Conservation (phyloP, 176 grass and related monocot genomes). For the Poa annua region DNA sequence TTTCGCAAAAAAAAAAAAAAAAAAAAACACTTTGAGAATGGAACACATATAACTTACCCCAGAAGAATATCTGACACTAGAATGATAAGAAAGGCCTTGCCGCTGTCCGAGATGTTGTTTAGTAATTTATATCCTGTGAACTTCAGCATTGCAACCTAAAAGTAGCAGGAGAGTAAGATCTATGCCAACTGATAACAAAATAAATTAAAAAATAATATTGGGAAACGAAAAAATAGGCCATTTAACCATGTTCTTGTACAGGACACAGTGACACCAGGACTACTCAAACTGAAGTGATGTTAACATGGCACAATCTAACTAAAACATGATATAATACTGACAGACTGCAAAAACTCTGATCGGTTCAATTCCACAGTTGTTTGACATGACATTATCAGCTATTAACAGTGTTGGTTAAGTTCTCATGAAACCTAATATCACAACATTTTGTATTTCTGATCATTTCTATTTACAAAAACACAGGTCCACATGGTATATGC, state of each 20-base stretch:
- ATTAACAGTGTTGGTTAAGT: not conserved
- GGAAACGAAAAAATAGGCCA: conserved; percentile 7
- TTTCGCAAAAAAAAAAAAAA: too few species aligned
- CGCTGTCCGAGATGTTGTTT: conserved; percentile 81
- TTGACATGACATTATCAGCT: conserved; percentile 7
- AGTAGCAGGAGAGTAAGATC: conserved; percentile 29
- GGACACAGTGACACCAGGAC: not conserved
- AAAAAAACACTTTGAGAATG: too few species aligned
- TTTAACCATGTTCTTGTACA: not conserved
- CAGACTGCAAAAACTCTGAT: not conserved
- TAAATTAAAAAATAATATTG: not conserved
- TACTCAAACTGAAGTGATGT: conserved; percentile 11
- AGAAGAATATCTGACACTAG: conserved; percentile 84
- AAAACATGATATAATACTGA: conserved; percentile 16
- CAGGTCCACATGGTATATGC: conserved; percentile 16
- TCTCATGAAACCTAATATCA: not conserved
- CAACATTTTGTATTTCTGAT: conserved; percentile 1
- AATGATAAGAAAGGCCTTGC: conserved; percentile 97
- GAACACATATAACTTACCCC: conserved; percentile 64
- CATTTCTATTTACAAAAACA: conserved; percentile 22
- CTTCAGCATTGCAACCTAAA: conserved; percentile 96
- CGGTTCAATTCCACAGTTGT: not conserved
- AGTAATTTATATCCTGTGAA: conserved; percentile 98
- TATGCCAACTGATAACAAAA: conserved; percentile 6
- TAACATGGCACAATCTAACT: not conserved